Conservation (phyloP, 371 early-diverging fungal genomes). For the Circinella umbellata region DNA sequence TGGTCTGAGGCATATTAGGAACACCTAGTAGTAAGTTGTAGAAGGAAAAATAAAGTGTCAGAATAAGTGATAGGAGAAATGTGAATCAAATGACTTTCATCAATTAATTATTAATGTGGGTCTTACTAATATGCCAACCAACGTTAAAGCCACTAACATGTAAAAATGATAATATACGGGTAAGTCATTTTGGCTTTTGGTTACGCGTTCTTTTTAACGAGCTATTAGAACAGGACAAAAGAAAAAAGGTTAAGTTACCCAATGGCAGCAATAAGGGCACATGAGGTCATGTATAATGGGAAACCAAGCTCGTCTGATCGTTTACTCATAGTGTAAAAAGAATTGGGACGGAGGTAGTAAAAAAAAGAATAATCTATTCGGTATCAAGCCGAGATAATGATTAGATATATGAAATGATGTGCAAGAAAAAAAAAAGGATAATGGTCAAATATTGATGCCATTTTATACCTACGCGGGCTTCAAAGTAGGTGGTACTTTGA, state of each 20-base stretch:
- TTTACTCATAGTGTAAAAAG: too few species aligned
- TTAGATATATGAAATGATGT: not conserved
- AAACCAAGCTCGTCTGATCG: conserved; percentile 8
- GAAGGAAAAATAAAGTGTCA: too few species aligned
- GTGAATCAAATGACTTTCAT: too few species aligned
- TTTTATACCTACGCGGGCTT: not conserved
- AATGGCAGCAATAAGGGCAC: conserved; percentile 19
- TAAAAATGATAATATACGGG: too few species aligned
- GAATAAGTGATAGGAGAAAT: too few species aligned
- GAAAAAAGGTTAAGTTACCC: too few species aligned
- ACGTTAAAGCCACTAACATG: conserved; percentile 19
- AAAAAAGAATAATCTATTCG: not conserved
- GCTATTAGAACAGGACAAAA: not conserved
- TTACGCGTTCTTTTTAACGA: too few species aligned
- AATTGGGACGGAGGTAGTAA: too few species aligned
- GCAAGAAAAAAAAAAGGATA: not conserved
- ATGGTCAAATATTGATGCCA: not conserved
- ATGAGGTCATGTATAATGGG: conserved; percentile 10
- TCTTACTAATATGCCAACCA: conserved; percentile 27
- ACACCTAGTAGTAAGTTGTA: conserved; percentile 31
- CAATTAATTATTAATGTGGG: not conserved
- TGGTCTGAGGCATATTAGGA: conserved; percentile 50
- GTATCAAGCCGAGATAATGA: conserved; percentile 2
- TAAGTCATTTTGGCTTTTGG: too few species aligned
- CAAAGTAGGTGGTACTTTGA: not conserved